Percentiles rank a stretch among this genome's conserved stretches.
Evolutionary conservation across 2,329 filamentous ascomycete genomes (phyloP).

Genomic region (Fusarium stilboides): DNA sequence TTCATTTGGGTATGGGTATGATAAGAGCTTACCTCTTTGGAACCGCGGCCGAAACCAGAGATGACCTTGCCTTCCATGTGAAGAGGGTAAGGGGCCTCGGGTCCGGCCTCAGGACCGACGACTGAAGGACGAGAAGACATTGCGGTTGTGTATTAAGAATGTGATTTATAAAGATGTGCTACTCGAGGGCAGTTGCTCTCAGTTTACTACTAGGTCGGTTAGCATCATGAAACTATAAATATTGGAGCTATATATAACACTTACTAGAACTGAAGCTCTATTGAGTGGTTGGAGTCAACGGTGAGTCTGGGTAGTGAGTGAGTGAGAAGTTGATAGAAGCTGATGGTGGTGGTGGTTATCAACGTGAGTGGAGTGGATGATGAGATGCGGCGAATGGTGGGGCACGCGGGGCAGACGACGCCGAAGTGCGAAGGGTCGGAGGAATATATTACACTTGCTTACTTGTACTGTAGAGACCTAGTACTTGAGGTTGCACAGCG

Average conservation of each 20-base stretch:
- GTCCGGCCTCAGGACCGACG: slow-evolving; percentile 81
- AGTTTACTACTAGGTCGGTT: slow-evolving; percentile 5
- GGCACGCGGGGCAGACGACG: slow-evolving; percentile 36
- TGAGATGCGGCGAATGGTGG: slow-evolving; percentile 37
- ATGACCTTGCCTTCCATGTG: slow-evolving; percentile 89
- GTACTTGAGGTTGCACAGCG: neutral
- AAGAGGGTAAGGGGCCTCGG: slow-evolving; percentile 84
- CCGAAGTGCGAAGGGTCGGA: slow-evolving; percentile 33
- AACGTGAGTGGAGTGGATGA: slow-evolving; percentile 29
- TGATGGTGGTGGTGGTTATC: slow-evolving; percentile 11
- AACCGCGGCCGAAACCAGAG: slow-evolving; percentile 92
- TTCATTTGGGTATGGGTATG: neutral
- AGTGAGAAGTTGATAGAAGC: slow-evolving; percentile 30
- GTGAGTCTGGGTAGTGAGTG: slow-evolving; percentile 8
- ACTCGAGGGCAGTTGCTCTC: neutral
- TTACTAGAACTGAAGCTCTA: neutral
- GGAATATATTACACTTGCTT: slow-evolving; percentile 30
- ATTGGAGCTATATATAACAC: neutral
- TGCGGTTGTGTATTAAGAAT: slow-evolving; percentile 5
- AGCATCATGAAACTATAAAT: neutral
- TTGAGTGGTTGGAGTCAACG: neutral
- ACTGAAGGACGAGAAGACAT: slow-evolving; percentile 73
- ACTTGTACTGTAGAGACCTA: neutral
- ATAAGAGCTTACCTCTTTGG: slow-evolving; percentile 78
- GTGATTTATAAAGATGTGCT: neutral